A percentile compares a stretch with the other conserved stretches of the same genome.
These are phyloP conservation scores for Wilcoxina mikolae DNA, from an alignment of 495 filamentous ascomycete species.

Conservation along the genomic window DNA sequence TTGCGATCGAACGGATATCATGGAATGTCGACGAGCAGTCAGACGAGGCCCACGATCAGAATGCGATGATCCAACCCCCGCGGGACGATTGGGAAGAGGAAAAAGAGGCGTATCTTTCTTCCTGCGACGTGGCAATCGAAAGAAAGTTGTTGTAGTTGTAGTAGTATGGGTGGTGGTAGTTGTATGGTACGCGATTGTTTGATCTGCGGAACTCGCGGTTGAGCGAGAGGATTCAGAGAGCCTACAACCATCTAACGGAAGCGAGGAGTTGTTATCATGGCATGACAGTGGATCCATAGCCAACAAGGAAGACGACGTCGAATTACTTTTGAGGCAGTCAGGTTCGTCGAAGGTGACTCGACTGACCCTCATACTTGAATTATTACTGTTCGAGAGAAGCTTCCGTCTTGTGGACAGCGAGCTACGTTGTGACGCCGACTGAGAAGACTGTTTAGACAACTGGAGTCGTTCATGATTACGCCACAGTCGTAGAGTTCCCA, in stretches of 20 bases:
- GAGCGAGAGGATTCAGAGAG: constrained; percentile 87
- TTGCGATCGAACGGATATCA: constrained; percentile 15
- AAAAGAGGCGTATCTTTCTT: constrained; percentile 77
- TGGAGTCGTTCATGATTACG: constrained; percentile 13
- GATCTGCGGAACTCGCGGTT: constrained; percentile 70
- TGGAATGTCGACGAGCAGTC: constrained; percentile 19
- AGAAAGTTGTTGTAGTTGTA: constrained; percentile 57
- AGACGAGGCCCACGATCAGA: constrained; percentile 22
- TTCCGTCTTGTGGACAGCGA: constrained; percentile 30
- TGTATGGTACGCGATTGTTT: constrained; percentile 37
- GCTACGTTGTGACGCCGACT: constrained; percentile 24
- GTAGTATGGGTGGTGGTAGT: constrained; percentile 48
- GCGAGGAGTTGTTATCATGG: constrained; percentile 49
- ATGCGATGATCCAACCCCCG: constrained; percentile 11
- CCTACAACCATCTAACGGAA: constrained; percentile 54
- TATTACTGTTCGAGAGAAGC: constrained; percentile 14
- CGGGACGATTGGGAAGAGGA: constrained; percentile 54
- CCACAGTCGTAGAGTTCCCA: constrained; percentile 24
- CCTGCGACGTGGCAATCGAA: constrained; percentile 65
- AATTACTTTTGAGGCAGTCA: constrained; percentile 28
- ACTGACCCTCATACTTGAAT: constrained; percentile 35
- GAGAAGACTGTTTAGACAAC: constrained; percentile 7
- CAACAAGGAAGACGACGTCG: constrained; percentile 6
- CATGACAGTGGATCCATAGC: constrained; percentile 22
- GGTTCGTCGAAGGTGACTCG: constrained; percentile 54